These are phyloP conservation scores for Trichoderma gracile DNA, from an alignment of 2,329 filamentous ascomycete species.

Conservation along the genomic window DNA sequence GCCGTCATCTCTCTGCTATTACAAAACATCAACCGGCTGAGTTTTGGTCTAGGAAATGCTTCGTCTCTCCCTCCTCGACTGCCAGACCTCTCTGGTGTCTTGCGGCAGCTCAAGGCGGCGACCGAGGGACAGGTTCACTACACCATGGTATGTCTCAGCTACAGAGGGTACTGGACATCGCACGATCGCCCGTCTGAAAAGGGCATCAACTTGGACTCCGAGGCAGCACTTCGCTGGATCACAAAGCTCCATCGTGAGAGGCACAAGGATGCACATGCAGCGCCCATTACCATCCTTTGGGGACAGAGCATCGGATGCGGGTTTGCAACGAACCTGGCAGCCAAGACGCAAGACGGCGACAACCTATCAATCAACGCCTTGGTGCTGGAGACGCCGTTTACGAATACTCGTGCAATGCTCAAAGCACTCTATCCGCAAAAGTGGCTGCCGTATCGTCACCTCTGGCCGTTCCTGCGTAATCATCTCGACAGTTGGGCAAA, in stretches of 20 bases:
- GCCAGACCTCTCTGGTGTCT: conserved; percentile 56
- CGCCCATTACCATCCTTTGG: conserved; percentile 62
- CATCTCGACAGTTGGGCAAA: conserved; percentile 58
- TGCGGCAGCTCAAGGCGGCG: conserved; percentile 48
- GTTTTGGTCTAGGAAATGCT: conserved; percentile 52
- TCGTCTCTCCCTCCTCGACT: conserved; percentile 59
- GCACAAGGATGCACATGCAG: conserved; percentile 25
- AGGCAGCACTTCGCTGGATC: conserved; percentile 65
- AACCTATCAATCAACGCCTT: conserved; percentile 50
- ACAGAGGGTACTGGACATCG: conserved; percentile 78
- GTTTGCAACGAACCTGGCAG: conserved; percentile 64
- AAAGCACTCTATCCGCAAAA: conserved; percentile 72
- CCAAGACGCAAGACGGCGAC: conserved; percentile 36
- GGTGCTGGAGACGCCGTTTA: conserved; percentile 75
- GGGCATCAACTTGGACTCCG: conserved; percentile 69
- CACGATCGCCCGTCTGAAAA: conserved; percentile 68
- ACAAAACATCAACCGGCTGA: background rate
- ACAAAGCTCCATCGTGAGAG: conserved; percentile 42
- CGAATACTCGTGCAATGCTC: conserved; percentile 70
- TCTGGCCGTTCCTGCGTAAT: conserved; percentile 72
- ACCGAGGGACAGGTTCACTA: conserved; percentile 40
- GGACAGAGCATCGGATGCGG: conserved; percentile 76
- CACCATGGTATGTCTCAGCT: conserved; percentile 58
- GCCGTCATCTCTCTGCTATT: conserved; percentile 2
- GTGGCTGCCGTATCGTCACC: conserved; percentile 75